Percentiles rank a stretch among this genome's conserved stretches.
Conservation (phyloP, 139 green algal species). For the Chlamydomonas sp. region DNA sequence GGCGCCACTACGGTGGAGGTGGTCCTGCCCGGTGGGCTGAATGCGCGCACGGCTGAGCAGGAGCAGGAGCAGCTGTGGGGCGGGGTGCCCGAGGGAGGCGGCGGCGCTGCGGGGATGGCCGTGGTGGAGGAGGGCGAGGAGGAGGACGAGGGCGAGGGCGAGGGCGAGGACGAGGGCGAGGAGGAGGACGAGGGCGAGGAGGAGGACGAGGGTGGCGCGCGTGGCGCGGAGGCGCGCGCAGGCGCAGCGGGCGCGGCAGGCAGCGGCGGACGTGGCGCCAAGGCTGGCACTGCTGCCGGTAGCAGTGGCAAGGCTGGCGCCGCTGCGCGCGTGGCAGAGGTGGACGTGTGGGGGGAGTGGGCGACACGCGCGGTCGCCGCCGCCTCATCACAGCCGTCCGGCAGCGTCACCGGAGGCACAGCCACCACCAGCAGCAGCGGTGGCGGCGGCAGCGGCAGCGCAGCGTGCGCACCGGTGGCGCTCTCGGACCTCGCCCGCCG, state of each 20-base stretch:
- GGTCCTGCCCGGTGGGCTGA: conserved; percentile 9
- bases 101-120: not conserved
- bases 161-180: no score
- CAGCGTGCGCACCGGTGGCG: not conserved
- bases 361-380: not conserved
- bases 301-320: no score
- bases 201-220: no score
- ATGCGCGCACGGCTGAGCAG: not conserved
- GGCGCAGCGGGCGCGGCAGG: no score
- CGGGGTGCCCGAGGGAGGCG: no score
- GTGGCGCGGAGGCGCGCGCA: no score
- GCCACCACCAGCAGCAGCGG: not conserved
- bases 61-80: not conserved
- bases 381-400: not conserved
- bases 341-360: conserved; percentile 11
- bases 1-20: not conserved
- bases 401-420: not conserved
- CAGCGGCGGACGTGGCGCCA: no score
- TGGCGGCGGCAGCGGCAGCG: not conserved
- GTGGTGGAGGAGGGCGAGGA: conserved; percentile 6
- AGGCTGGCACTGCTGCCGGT: no score
- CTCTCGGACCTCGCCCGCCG: not conserved
- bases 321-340: not conserved
- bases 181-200: no score
- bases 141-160: not conserved